Conservation (phyloP, 768 basidiomycete species). For the Lactarius akahatsu region DNA sequence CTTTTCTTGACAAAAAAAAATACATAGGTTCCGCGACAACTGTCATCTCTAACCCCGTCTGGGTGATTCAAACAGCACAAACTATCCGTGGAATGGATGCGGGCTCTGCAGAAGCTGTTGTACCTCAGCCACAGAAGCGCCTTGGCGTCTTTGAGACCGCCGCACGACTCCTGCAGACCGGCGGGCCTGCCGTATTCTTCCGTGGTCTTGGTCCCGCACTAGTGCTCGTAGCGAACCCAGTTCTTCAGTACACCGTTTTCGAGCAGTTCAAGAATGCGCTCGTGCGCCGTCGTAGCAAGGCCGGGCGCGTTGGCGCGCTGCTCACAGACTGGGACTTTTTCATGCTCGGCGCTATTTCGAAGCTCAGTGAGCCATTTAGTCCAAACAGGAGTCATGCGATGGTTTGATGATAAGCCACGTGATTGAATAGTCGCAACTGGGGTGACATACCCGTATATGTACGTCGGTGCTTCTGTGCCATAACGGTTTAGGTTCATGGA, state of each 20-base stretch:
- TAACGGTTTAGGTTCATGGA: not conserved
- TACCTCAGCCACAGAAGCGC: conserved; percentile 43
- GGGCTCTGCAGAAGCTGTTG: conserved; percentile 6
- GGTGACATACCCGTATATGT: conserved; percentile 77
- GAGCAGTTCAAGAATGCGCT: conserved; percentile 92
- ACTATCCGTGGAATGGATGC: conserved; percentile 58
- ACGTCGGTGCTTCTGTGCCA: conserved; percentile 30
- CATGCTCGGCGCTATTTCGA: conserved; percentile 90
- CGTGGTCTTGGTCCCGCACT: conserved; percentile 93
- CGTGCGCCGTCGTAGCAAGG: conserved; percentile 58
- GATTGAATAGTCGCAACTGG: conserved; percentile 43
- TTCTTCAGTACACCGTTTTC: conserved; percentile 92
- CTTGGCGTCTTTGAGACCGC: conserved; percentile 67
- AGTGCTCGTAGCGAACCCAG: conserved; percentile 90
- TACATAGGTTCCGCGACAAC: conserved; percentile 80
- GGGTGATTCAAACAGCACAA: conserved; percentile 94
- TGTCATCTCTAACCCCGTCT: conserved; percentile 89
- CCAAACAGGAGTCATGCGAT: not conserved
- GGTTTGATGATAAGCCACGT: conserved; percentile 1
- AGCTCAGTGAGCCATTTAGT: conserved; percentile 59
- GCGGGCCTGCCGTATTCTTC: conserved; percentile 84
- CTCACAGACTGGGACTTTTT: conserved; percentile 91
- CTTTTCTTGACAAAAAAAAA: conserved; percentile 8
- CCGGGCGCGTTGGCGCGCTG: conserved; percentile 43
- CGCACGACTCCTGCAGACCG: conserved; percentile 64